phyloP scores from a whole-genome alignment of 2,329 filamentous ascomycete species.

The Leptodontidium sp. region DNA sequence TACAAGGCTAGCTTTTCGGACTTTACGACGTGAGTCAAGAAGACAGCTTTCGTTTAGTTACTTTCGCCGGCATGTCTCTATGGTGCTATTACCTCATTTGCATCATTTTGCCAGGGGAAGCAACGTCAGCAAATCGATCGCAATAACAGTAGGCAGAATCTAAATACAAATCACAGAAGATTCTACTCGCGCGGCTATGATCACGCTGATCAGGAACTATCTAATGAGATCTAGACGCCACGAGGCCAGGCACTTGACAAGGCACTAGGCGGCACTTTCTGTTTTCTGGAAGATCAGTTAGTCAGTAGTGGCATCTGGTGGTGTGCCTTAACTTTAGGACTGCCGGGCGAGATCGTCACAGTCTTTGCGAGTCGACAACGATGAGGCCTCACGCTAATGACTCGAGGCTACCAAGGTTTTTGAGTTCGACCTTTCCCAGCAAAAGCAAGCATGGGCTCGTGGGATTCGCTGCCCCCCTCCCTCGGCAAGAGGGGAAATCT shows the following conservation, averaged over 20 bases:
- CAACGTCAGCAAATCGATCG: slow-evolving; percentile 11
- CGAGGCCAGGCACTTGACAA: slow-evolving; percentile 6
- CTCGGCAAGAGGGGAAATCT: slow-evolving; percentile 24
- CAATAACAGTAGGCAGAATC: not conserved
- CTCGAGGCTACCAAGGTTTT: slow-evolving; percentile 20
- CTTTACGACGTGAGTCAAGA: not conserved
- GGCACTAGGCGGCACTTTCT: slow-evolving; percentile 18
- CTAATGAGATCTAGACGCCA: slow-evolving; percentile 1
- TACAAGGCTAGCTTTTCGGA: not conserved
- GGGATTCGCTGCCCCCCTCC: slow-evolving; percentile 23
- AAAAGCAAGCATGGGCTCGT: slow-evolving; percentile 11
- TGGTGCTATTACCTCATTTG: not conserved
- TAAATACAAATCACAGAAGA: not conserved
- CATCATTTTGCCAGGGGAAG: not conserved
- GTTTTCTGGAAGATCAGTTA: slow-evolving; percentile 26
- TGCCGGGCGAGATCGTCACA: slow-evolving; percentile 35
- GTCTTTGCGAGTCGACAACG: slow-evolving; percentile 8
- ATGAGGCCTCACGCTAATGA: slow-evolving; percentile 13
- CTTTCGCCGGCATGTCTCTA: not conserved
- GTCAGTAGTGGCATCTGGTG: slow-evolving; percentile 16
- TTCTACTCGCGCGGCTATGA: slow-evolving; percentile 17
- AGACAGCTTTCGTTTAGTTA: not conserved
- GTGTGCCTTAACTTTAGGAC: slow-evolving; percentile 11
- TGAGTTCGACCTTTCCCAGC: not conserved
- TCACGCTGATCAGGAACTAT: slow-evolving; percentile 18